A percentile compares a stretch with the other conserved stretches of the same genome.
Conservation (phyloP, 345 rosid genomes). For the Carallia brachiata region DNA sequence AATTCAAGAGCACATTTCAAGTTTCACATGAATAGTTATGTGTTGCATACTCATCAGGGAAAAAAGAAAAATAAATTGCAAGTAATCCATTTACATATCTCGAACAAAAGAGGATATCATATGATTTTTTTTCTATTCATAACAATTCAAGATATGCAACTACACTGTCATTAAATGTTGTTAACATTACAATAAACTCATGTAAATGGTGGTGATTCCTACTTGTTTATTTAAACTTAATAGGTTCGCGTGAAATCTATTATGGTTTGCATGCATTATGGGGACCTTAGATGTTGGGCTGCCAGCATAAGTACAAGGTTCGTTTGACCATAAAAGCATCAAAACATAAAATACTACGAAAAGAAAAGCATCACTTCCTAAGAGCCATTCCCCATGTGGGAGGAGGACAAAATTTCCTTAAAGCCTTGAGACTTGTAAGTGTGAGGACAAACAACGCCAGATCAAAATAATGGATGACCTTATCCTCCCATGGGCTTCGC, state of each 20-base stretch:
- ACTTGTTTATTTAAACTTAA: not conserved
- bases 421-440: not conserved
- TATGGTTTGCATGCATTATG: not conserved
- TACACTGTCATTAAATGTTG: not conserved
- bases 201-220: not conserved
- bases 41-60: not conserved
- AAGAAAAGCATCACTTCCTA: not conserved
- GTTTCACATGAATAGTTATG: not conserved
- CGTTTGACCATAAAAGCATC: not conserved
- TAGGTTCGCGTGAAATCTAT: not conserved
- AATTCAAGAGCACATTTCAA: not conserved
- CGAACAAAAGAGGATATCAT: not conserved
- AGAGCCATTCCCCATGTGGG: not conserved
- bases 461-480: constrained; percentile 1
- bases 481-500: constrained; percentile 32
- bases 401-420: constrained; percentile 2
- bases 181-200: not conserved
- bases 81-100: no score
- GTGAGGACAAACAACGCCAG: constrained; percentile 2
- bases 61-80: not conserved
- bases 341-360: not conserved
- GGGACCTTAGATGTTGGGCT: not conserved
- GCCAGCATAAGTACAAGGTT: not conserved
- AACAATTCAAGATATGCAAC: not conserved
- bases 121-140: not conserved